phyloP scores from a whole-genome alignment of 805 yeast species.

The Yamadazyma kitorensis region DNA sequence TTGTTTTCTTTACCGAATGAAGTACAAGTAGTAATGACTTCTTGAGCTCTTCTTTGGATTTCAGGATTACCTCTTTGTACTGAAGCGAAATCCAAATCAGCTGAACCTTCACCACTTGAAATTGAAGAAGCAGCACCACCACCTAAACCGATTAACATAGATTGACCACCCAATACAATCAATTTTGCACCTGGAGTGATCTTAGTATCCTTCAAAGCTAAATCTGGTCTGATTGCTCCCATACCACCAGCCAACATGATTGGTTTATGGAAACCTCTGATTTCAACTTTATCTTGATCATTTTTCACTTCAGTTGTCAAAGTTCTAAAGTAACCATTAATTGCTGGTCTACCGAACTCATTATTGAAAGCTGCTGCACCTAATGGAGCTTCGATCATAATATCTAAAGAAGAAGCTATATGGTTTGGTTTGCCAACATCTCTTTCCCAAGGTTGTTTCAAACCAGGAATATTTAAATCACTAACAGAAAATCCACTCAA shows the following conservation, averaged over 20 bases:
- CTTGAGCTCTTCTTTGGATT: conserved; percentile 98
- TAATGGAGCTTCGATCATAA: conserved; percentile 95
- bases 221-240: conserved; percentile 92
- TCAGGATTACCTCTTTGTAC: conserved; percentile 99
- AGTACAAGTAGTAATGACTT: conserved; percentile 92
- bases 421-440: conserved; percentile 88
- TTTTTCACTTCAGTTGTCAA: conserved; percentile 75
- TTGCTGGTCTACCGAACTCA: conserved; percentile 98
- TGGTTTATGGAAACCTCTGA: conserved; percentile 97
- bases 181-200: conserved; percentile 90
- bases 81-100: conserved; percentile 95
- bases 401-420: conserved; percentile 88
- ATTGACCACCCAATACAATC: conserved; percentile 95
- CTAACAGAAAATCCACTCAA: conserved; percentile 89
- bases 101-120: conserved; percentile 95
- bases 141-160: conserved; percentile 97
- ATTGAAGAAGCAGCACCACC: conserved; percentile 99
- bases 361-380: conserved; percentile 98
- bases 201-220: conserved; percentile 81
- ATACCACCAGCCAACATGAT: conserved; percentile 99
- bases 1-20: conserved; percentile 61
- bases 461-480: conserved; percentile 81
- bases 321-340: conserved; percentile 94
- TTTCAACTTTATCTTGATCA: conserved; percentile 60
- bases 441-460: conserved; percentile 93